Evolutionary conservation across 139 green algal species (phyloP), one percentile per base, ranked within the genome.

Genomic region (Chlorella sp.): DNA sequence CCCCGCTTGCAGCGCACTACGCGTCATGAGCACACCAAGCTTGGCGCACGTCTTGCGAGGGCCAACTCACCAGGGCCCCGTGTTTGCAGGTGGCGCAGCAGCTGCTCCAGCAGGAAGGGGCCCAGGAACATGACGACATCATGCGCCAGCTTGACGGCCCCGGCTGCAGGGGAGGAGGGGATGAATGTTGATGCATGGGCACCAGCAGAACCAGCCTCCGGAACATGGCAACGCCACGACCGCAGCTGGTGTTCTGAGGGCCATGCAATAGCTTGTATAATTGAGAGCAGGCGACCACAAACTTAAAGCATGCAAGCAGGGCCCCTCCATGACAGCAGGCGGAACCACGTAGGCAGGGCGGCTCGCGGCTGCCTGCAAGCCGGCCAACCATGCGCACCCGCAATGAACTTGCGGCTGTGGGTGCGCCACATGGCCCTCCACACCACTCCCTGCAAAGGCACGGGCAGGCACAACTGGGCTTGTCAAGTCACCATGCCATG

Each of bases 61-160:
- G n/a, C n/a, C n/a, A n/a, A 73, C 54, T 16, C 60, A 83, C 77
- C 77, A 22, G 77, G 62, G 38, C 77, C 77, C 3, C 46, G 28
- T 1, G 60, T 38, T 70, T 92, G 78, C 67, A 92, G 65, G 82
- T 89, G 65, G 41, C 91, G 85, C 48, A 98, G 89, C 70, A 98
- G 91, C 69, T 88, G 85, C 85, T 94, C 84, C 74, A 98, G 82
- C 30, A 98, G 86, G 82, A 91, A 92, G 20, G 95, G 94, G 26
- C 92, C 88, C n/a, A 80, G 77, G 73, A 98, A 95, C 93, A 96
- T 95, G 69, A 97, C 78, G 54, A 84, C 34, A 87, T 97, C 94
- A 68, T 97, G 93, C 6, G 93, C 60, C 20, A 98, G 72, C 87
- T 98, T 97, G 38, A 96, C 41, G 32, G 92, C 32, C 41, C 90